Evolutionary conservation across 257 asterid genomes (phyloP), one percentile per base, ranked within the genome.

Genomic region (Handroanthus guayacan): DNA sequence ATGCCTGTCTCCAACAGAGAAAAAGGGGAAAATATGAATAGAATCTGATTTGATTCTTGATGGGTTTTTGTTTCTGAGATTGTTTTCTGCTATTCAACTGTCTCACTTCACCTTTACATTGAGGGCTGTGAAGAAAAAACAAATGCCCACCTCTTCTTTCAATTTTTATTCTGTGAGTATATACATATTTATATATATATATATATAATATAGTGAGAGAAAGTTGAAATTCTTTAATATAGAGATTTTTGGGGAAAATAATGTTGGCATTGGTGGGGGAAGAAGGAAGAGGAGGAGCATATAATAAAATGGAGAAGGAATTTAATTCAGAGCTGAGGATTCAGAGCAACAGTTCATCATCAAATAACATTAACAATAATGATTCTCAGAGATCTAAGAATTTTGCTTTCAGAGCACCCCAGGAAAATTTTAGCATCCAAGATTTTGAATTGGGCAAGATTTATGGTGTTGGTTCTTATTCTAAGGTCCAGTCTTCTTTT

Each of bases 391-490:
- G 90, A 92, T 90, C 97, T 78, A 94, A 89, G 81, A 90, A 90
- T 75, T 94, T 92, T 83, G 87, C 90, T 9, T 94, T 94, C 75
- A 92, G 96, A 68, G 98, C 98, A 31, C 98, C 98, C 4, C 97
- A 92, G 83, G 97, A 94, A 86, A 89, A 89, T 87, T 94, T 94
- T 67, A 86, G 82, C 82, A 88, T 94, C 58, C 98, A 94, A 82
- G 98, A 94, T 85, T 94, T 94, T 89, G 96, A 94, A 79, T 83
- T 92, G 86, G 98, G 89, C 54, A 94, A 92, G 89, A 94, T 94
- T 90, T 92, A 94, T 88, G 98, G 98, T 58, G 97, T 90, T 84
- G 98, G 98, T 86, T 94, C 98, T 80, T 94, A 94, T 87, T 94
- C 98, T 78, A 94, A 94, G 98, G 98, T 92, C 61, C 75, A 38